Evolutionary conservation across 2,329 filamentous ascomycete species (phyloP).

Genomic region (Ophiocordyceps sinensis): DNA sequence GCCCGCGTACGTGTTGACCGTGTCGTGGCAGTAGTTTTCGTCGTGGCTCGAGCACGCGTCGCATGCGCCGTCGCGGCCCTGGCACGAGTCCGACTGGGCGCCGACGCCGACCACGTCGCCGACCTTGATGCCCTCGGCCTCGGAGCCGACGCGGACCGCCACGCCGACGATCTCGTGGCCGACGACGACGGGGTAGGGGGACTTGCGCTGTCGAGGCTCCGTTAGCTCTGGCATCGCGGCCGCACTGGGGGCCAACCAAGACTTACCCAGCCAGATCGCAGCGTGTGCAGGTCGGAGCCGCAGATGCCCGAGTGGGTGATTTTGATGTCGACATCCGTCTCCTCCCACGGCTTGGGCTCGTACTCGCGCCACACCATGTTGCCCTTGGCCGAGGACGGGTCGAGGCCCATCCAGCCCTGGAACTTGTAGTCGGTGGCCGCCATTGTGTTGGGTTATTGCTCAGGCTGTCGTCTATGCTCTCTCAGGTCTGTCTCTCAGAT

Average conservation of each 20-base stretch:
- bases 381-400: slow-evolving; percentile 25
- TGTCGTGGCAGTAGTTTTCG: slow-evolving; percentile 26
- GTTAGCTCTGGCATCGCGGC: neutral
- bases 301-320: slow-evolving; percentile 54
- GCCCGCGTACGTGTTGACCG: slow-evolving; percentile 38
- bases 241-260: too few species aligned
- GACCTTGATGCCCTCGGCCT: slow-evolving; percentile 33
- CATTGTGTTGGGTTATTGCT: too few species aligned
- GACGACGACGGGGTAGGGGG: slow-evolving; percentile 32
- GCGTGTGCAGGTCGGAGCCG: slow-evolving; percentile 44
- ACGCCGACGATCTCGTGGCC: slow-evolving; percentile 54
- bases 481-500: too few species aligned
- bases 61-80: slow-evolving; percentile 23
- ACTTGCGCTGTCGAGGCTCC: slow-evolving; percentile 1
- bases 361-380: slow-evolving; percentile 42
- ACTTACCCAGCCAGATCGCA: slow-evolving; percentile 37
- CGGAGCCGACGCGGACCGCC: slow-evolving; percentile 36
- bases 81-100: slow-evolving; percentile 43
- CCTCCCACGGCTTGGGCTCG: slow-evolving; percentile 50
- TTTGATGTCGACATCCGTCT: slow-evolving; percentile 50
- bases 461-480: too few species aligned
- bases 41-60: slow-evolving; percentile 24
- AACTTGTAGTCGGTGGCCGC: slow-evolving; percentile 28
- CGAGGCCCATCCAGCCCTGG: slow-evolving; percentile 34
- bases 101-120: slow-evolving; percentile 52